Conservation (phyloP, 1,284 basidiomycete species). For the Apiotrichum brassicae region DNA sequence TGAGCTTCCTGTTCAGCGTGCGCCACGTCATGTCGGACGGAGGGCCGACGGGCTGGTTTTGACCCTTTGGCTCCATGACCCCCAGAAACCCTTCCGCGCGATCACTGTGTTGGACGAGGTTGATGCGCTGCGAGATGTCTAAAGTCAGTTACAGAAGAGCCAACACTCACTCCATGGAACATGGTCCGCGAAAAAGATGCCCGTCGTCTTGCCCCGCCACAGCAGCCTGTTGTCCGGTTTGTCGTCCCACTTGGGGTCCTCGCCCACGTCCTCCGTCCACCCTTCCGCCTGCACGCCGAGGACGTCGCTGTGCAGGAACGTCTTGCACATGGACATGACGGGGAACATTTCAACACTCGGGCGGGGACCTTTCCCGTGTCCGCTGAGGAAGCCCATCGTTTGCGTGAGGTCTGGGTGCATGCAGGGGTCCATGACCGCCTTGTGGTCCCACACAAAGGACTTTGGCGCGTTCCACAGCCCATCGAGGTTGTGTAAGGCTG, state of each 20-base stretch:
- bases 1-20: conserved; percentile 51
- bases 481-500: conserved; percentile 15
- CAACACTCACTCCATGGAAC: conserved; percentile 50
- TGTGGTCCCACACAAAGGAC: conserved; percentile 42
- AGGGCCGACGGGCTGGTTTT: conserved; percentile 48
- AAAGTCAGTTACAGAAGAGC: neutral
- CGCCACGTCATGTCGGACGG: conserved; percentile 26
- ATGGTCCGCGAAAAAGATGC: conserved; percentile 51
- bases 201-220: conserved; percentile 64
- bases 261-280: conserved; percentile 45
- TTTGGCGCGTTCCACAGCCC: conserved; percentile 28
- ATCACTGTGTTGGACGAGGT: conserved; percentile 43
- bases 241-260: conserved; percentile 55
- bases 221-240: conserved; percentile 55
- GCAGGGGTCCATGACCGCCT: conserved; percentile 57
- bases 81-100: conserved; percentile 46
- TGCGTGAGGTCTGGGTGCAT: conserved; percentile 53
- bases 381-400: conserved; percentile 55
- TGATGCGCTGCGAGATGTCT: conserved; percentile 51
- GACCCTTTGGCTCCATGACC: conserved; percentile 30
- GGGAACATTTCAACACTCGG: conserved; percentile 52
- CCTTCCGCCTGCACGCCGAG: conserved; percentile 52
- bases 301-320: conserved; percentile 57
- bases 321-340: conserved; percentile 55
- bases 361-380: conserved; percentile 51